Evolutionary conservation across 129 eudicot genomes (phyloP).

Genomic region (Sambucus nigra): DNA sequence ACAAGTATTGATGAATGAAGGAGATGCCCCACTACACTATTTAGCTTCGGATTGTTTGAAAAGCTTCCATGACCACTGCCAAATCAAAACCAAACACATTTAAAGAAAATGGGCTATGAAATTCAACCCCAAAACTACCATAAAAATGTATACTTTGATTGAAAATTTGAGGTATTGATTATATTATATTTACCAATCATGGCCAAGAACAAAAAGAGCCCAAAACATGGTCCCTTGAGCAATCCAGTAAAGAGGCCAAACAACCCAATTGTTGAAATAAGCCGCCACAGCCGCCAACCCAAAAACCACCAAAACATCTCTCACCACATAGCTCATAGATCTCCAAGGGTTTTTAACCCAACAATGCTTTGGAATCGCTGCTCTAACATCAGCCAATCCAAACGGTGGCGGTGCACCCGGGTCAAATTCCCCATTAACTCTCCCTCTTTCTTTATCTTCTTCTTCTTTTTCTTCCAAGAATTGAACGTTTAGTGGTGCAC

Average conservation of each 20-base stretch:
- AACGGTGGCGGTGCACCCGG: conserved; percentile 41
- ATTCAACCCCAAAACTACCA: too few relatives aligned
- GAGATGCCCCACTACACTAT: conserved; percentile 18
- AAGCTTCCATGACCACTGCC: conserved; percentile 31
- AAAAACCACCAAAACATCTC: conserved; percentile 21
- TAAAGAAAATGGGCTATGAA: too few relatives aligned
- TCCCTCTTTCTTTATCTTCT: neutral
- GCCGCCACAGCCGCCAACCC: conserved; percentile 16
- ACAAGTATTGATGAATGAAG: too few relatives aligned
- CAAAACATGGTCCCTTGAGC: conserved; percentile 32
- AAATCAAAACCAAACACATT: neutral
- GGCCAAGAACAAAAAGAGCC: too few relatives aligned
- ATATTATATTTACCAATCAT: conserved; percentile 27
- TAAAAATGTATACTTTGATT: too few relatives aligned
- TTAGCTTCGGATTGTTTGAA: conserved; percentile 14
- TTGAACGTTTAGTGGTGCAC: neutral
- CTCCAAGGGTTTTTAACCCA: conserved; percentile 36
- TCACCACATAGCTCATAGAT: conserved; percentile 32
- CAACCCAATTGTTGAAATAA: too few relatives aligned
- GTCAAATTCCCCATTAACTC: too few relatives aligned
- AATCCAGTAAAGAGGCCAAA: conserved; percentile 21
- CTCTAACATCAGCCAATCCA: conserved; percentile 30
- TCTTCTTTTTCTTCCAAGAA: neutral
- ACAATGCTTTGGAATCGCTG: conserved; percentile 44
- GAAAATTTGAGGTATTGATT: too few relatives aligned